These are phyloP conservation scores for Entophlyctis helioformis DNA, from an alignment of 192 early-diverging fungal genomes.

Conservation along the genomic window DNA sequence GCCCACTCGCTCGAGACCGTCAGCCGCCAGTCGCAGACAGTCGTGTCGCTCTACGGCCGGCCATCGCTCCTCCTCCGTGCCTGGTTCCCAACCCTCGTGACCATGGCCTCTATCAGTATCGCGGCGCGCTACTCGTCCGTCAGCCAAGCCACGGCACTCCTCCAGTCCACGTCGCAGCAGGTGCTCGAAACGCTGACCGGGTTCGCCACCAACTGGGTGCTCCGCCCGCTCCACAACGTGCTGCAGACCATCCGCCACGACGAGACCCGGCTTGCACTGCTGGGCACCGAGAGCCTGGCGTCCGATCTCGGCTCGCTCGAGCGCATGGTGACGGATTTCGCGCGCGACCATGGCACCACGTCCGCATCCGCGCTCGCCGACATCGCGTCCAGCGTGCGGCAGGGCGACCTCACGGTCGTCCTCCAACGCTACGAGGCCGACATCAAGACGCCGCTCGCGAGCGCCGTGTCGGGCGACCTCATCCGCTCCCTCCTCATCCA, in stretches of 20 bases:
- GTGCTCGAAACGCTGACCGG: constrained; percentile 41
- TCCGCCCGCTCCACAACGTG: constrained; percentile 57
- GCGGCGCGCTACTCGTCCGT: constrained; percentile 5
- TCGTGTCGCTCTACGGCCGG: constrained; percentile 45
- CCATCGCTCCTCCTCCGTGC: constrained; percentile 45
- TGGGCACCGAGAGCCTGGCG: constrained; percentile 59
- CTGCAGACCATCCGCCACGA: constrained; percentile 71
- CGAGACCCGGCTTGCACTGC: constrained; percentile 62
- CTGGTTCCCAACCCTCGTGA: constrained; percentile 57
- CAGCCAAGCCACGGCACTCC: constrained; percentile 38
- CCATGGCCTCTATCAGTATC: constrained; percentile 26
- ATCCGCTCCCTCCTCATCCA: constrained; percentile 35
- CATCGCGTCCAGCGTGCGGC: constrained; percentile 44
- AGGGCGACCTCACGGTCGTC: constrained; percentile 73
- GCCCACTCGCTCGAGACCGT: too few species aligned
- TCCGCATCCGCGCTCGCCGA: constrained; percentile 7
- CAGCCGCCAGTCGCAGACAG: too few species aligned
- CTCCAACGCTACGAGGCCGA: constrained; percentile 68
- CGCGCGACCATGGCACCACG: constrained; percentile 27
- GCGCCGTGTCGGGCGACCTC: constrained; percentile 19
- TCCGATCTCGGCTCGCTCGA: constrained; percentile 80
- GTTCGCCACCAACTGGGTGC: constrained; percentile 68
- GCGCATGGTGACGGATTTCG: constrained; percentile 81
- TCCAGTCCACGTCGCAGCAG: constrained; percentile 27
- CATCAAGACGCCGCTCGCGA: constrained; percentile 41